Conservation (phyloP, 371 early-diverging fungal genomes). For the Paramicrosporidium saccamoebae region DNA sequence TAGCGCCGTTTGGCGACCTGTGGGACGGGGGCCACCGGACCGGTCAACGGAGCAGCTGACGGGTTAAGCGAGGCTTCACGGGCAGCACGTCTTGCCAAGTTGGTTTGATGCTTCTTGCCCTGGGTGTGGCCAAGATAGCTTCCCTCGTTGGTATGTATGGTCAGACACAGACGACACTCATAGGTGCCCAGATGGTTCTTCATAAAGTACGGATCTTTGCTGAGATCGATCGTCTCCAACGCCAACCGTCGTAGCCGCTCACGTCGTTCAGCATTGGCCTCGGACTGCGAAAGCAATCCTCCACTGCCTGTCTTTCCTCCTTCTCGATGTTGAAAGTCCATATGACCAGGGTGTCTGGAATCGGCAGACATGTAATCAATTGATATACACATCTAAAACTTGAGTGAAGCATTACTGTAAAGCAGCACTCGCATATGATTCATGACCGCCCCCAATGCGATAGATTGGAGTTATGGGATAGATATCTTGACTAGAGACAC, state of each 20-base stretch:
- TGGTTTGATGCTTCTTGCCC: slow-evolving; percentile 91
- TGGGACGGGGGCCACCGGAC: slow-evolving; percentile 8
- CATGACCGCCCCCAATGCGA: too few species aligned
- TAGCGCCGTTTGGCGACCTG: slow-evolving; percentile 18
- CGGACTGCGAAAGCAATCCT: slow-evolving; percentile 44
- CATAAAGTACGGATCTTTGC: slow-evolving; percentile 91
- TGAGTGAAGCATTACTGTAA: too few species aligned
- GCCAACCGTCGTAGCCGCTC: slow-evolving; percentile 83
- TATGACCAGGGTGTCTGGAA: slow-evolving; percentile 4
- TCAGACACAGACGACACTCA: slow-evolving; percentile 83
- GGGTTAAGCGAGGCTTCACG: slow-evolving; percentile 41
- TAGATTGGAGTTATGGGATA: too few species aligned
- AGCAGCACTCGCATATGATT: too few species aligned
- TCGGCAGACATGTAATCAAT: too few species aligned
- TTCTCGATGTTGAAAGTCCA: slow-evolving; percentile 51
- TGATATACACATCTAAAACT: too few species aligned
- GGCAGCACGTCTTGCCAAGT: slow-evolving; percentile 66
- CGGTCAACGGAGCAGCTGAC: slow-evolving; percentile 7
- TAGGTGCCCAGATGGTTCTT: slow-evolving; percentile 87
- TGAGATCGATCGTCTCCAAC: slow-evolving; percentile 77
- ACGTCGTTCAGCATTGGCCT: slow-evolving; percentile 64
- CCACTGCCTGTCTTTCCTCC: slow-evolving; percentile 75
- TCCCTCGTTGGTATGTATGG: slow-evolving; percentile 80
- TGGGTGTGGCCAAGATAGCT: slow-evolving; percentile 89
- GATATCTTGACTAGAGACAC: too few species aligned